phyloP scores from a whole-genome alignment of 208 protist genomes.

The Trypanosoma caninum region DNA sequence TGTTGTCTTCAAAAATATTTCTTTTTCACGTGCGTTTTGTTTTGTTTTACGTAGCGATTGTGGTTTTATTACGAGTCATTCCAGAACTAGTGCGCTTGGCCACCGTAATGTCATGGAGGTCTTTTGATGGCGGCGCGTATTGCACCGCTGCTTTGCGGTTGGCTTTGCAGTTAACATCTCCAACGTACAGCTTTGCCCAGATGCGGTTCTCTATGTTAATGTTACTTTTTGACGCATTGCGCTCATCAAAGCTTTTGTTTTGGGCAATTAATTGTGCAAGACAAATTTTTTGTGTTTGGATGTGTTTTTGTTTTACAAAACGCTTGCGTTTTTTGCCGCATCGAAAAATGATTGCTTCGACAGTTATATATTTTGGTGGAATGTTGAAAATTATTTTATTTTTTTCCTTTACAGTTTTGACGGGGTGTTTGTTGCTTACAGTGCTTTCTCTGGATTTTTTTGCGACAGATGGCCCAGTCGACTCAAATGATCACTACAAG shows the following conservation, averaged over 20 bases:
- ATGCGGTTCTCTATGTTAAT: slow-evolving; percentile 12
- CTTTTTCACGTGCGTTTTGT: background rate
- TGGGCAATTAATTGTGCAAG: background rate
- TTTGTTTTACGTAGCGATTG: slow-evolving; percentile 13
- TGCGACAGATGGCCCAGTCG: background rate
- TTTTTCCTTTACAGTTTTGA: slow-evolving; percentile 1
- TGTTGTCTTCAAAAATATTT: background rate
- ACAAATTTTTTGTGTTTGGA: slow-evolving; percentile 2
- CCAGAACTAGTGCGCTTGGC: slow-evolving; percentile 4
- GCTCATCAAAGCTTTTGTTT: slow-evolving; percentile 8
- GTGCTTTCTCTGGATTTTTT: slow-evolving; percentile 19
- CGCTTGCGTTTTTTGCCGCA: background rate
- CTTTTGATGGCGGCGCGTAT: background rate
- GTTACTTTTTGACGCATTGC: slow-evolving; percentile 9
- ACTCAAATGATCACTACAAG: slow-evolving; percentile 1
- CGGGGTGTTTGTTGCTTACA: slow-evolving; percentile 7
- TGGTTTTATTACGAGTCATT: background rate
- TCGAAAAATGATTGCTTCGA: background rate
- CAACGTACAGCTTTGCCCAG: background rate
- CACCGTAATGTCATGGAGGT: slow-evolving; percentile 1
- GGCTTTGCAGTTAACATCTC: slow-evolving; percentile 2
- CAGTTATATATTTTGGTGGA: slow-evolving; percentile 9
- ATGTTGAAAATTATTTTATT: slow-evolving; percentile 15
- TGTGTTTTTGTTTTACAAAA: background rate
- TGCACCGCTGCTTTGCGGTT: background rate